A percentile compares a stretch with the other conserved stretches of the same genome.
Conservation (phyloP, 2,329 filamentous ascomycete genomes). For the Beauveria pseudobassiana region DNA sequence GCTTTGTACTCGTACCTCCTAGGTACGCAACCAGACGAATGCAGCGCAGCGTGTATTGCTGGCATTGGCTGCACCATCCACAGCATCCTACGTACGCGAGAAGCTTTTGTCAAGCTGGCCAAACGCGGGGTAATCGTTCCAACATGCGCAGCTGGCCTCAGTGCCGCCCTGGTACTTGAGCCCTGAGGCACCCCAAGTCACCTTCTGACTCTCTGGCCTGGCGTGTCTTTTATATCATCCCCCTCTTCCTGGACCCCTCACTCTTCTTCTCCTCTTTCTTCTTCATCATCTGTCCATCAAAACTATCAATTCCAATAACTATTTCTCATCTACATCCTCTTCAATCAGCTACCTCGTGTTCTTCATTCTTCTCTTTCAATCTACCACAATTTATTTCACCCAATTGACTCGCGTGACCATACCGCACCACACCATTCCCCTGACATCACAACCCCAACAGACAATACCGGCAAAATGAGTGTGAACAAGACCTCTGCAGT, state of each 20-base stretch:
- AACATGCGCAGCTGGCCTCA: not conserved
- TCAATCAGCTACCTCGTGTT: conserved; percentile 15
- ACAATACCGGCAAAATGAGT: conserved; percentile 43
- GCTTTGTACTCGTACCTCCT: not conserved
- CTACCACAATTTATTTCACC: not conserved
- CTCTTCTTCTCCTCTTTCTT: not conserved
- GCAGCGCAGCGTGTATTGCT: conserved; percentile 1
- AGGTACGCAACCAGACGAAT: conserved; percentile 7
- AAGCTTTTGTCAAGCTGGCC: not conserved
- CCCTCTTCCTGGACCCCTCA: conserved; percentile 6
- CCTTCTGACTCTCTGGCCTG: not conserved
- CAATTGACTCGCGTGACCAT: conserved; percentile 11
- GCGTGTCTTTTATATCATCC: conserved; percentile 7
- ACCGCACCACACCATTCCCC: not conserved
- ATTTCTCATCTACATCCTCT: conserved; percentile 16
- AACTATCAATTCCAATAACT: not conserved
- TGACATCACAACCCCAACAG: conserved; percentile 13
- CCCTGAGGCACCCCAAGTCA: conserved; percentile 10
- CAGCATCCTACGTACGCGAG: not conserved
- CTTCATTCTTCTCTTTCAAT: not conserved
- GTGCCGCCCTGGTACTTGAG: not conserved
- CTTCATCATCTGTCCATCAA: conserved; percentile 9
- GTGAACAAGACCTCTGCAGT: conserved; percentile 51
- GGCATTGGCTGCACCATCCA: not conserved
- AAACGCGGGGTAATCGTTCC: conserved; percentile 11